Conservation (phyloP, 1,139 yeast genomes). For the Zygotorulaspora mrakii region DNA sequence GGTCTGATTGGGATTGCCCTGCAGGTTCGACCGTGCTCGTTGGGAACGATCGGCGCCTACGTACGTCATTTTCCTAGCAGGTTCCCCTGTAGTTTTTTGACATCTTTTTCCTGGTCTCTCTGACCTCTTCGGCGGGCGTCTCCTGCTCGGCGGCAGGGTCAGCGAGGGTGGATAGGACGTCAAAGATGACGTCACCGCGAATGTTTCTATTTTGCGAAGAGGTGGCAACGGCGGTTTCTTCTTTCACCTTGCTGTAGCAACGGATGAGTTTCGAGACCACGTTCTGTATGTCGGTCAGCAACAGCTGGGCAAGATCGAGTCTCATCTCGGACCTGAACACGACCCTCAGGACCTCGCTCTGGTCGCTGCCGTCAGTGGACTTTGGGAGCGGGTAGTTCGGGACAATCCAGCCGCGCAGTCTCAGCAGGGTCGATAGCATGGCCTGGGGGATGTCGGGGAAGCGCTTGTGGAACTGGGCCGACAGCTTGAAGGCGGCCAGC, state of each 20-base stretch:
- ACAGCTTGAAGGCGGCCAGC: slow-evolving; percentile 79
- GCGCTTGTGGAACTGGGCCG: slow-evolving; percentile 50
- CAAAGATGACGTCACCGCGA: slow-evolving; percentile 22
- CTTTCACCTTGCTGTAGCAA: slow-evolving; percentile 40
- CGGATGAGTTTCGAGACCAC: slow-evolving; percentile 52
- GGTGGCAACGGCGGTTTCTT: slow-evolving; percentile 28
- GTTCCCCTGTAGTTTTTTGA: slow-evolving; percentile 31
- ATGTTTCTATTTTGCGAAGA: slow-evolving; percentile 9
- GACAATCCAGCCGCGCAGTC: slow-evolving; percentile 81
- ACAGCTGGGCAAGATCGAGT: slow-evolving; percentile 66
- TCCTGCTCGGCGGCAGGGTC: slow-evolving; percentile 23
- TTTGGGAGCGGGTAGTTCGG: slow-evolving; percentile 89
- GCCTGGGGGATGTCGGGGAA: slow-evolving; percentile 88
- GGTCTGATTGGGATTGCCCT: too few species aligned
- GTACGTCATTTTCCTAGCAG: too few species aligned
- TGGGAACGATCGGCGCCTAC: not conserved
- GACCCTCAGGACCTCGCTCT: slow-evolving; percentile 70
- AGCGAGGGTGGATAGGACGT: slow-evolving; percentile 26
- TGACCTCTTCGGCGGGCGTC: slow-evolving; percentile 6
- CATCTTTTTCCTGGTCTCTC: slow-evolving; percentile 11
- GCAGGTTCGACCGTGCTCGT: not conserved
- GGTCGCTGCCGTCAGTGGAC: slow-evolving; percentile 37
- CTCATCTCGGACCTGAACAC: slow-evolving; percentile 75
- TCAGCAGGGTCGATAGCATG: slow-evolving; percentile 63
- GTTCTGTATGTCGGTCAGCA: slow-evolving; percentile 61